phyloP scores from a whole-genome alignment of 768 basidiomycete species.

The Calvatia gigantea region DNA sequence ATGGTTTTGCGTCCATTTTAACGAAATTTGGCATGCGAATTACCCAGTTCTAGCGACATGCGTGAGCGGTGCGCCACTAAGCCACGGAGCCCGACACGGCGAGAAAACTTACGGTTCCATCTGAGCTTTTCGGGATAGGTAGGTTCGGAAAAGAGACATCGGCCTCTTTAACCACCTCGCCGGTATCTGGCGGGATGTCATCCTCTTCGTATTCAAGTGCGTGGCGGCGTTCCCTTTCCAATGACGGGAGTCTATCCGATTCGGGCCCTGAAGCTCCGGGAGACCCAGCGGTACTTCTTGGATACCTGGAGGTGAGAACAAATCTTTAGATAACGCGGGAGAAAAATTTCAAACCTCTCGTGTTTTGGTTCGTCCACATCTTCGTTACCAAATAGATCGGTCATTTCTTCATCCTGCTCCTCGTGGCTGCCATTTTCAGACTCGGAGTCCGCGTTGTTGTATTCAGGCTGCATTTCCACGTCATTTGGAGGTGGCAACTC shows the following conservation, averaged over 20 bases:
- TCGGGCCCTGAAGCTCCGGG: conserved; percentile 50
- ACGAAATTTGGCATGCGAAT: conserved; percentile 94
- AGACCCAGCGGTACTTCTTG: conserved; percentile 30
- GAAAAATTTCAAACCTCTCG: conserved; percentile 42
- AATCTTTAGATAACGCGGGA: conserved; percentile 8
- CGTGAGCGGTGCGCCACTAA: conserved; percentile 1
- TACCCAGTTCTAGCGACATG: conserved; percentile 72
- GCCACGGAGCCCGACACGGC: background rate
- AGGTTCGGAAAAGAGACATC: conserved; percentile 84
- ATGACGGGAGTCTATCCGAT: conserved; percentile 65
- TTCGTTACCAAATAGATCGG: conserved; percentile 79
- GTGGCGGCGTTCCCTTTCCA: conserved; percentile 58
- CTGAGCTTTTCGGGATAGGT: conserved; percentile 74
- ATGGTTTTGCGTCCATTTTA: conserved; percentile 85
- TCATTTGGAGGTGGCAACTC: conserved; percentile 25
- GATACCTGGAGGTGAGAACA: conserved; percentile 12
- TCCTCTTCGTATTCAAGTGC: conserved; percentile 83
- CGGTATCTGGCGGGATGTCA: conserved; percentile 51
- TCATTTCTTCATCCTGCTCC: conserved; percentile 57
- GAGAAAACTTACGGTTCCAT: conserved; percentile 64
- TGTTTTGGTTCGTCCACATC: conserved; percentile 46
- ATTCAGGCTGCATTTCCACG: conserved; percentile 37
- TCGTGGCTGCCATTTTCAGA: conserved; percentile 24
- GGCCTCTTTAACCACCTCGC: conserved; percentile 53
- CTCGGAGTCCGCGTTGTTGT: conserved; percentile 21